Evolutionary conservation across 148 eudicot genomes (phyloP), one percentile per base, ranked within the genome.

Genomic region (Spergularia marina): DNA sequence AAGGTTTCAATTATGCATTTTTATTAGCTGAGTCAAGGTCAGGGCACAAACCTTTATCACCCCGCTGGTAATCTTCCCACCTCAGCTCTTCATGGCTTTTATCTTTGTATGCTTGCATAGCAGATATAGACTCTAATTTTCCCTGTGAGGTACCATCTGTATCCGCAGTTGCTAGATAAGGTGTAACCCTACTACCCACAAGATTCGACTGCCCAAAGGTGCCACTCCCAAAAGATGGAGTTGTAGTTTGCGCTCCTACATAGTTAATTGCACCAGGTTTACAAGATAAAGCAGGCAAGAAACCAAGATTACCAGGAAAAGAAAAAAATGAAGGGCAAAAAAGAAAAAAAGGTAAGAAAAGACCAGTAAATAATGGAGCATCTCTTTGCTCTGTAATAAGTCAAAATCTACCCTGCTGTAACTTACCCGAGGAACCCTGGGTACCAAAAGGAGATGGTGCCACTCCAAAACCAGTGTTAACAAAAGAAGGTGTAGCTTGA

Each of bases 41-140:
- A n/a, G 40, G 59, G 34, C n/a, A 75, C 85, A 71, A 77, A 95
- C 98, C 97, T 90, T 92, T 95, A 82, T 95, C 97, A 71, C 97
- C 97, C 65, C 81, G 83, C 76, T 95, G 97, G 78, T 92, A 92
- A 82, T 95, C 98, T 84, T 92, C 98, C 98, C 98, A 95, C 76
- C 97, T 87, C 72, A 95, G 83, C 81, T 92, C 98, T 83, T 95
- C 98, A 74, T 90, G 97, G 85, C 97, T 95, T 86, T 92, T 95
- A 23, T 92, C 96, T 81, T 92, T 95, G 88, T 92, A 88, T 36
- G 79, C 94, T 70, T 86, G 85, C 97, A 95, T 90, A 58, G 97
- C 98, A 49, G 98, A 95, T 78, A 95, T 88, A 36, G 98, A 95
- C 79, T 89, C 96, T 76, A 95, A 87, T 81, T 92, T 95, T 51